Base-by-base conservation (phyloP, 176 grass and related monocot species). In the Ensete ventricosum region DNA sequence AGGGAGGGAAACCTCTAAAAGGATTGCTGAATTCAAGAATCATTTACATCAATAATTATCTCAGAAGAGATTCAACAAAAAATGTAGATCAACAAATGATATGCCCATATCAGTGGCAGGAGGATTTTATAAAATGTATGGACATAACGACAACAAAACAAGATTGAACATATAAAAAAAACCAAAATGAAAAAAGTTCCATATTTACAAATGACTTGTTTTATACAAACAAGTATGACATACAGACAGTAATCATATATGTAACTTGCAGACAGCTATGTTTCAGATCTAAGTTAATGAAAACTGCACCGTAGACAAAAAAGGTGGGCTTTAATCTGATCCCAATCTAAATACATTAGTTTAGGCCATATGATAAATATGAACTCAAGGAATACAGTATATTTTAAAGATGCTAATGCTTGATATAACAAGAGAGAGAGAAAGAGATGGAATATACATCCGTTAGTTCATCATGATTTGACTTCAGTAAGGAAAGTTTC, bases 401-500 rank as follows among this genome's bases (percentile, higher is more conserved):
- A n/a, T 20, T 43, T 27, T 17, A 6, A 19, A 51, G 1, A 0
- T 21, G 7, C 25, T 58, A 1, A 58, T 11, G 59, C 10, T 17
- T 8, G n/a, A 20, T 27, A 23, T 54, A 54, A 25, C 11, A 73
- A 51, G 14, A 48, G 27, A 7, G n/a, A 20, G 3, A 71, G 52
- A 63, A 16, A 26, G 27, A 59, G n/a, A 67, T n/a, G 59, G 25
- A 54, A 82, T 58, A 16, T 94, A 99, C 95, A 80, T 99, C 88
- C 72, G 87, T n/a, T 11, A 96, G 78, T 85, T 89, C 90, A 74
- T 91, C 95, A 76, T 89, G 91, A 77, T 99, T 94, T 54, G 90
- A 89, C 79, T 91, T 94, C 48, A 99, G 76, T 76, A 94, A 86
- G 76, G 82, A 91, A 54, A 91, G 80, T 89, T 99, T 94, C 82